A percentile compares a stretch with the other conserved stretches of the same genome.
Conservation (phyloP, 2,329 filamentous ascomycete species). For the Esteya vermicola region DNA sequence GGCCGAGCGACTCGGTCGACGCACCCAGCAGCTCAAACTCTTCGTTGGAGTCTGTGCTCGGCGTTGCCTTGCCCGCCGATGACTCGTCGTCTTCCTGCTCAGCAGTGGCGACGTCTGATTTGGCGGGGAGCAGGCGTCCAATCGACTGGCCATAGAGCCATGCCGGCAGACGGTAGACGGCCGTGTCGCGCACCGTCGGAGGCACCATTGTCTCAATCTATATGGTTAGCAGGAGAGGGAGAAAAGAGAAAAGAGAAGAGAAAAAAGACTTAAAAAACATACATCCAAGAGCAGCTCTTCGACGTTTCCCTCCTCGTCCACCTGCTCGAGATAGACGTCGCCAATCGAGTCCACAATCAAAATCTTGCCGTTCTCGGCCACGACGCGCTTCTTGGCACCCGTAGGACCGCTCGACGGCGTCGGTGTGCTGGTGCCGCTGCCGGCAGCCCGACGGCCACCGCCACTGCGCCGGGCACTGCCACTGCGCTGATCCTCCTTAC, state of each 20-base stretch:
- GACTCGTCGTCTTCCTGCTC: conserved; percentile 25
- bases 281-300: conserved; percentile 82
- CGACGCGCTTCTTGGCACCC: conserved; percentile 72
- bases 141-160: conserved; percentile 51
- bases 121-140: conserved; percentile 32
- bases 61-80: conserved; percentile 34
- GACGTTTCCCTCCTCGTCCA: conserved; percentile 71
- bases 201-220: conserved; percentile 65
- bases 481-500: conserved; percentile 47
- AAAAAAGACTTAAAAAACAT: conserved; percentile 24
- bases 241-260: too few relatives aligned
- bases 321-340: conserved; percentile 89
- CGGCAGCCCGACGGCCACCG: conserved; percentile 19
- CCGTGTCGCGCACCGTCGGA: conserved; percentile 70
- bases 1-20: conserved; percentile 38
- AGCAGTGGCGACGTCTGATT: conserved; percentile 19
- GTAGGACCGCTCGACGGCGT: conserved; percentile 45
- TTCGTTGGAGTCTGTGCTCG: conserved; percentile 41
- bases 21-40: conserved; percentile 52
- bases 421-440: conserved; percentile 15
- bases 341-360: conserved; percentile 84
- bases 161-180: conserved; percentile 63
- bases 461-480: conserved; percentile 17
- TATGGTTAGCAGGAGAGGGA: too few relatives aligned
- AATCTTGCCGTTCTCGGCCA: conserved; percentile 90